Base-by-base conservation (phyloP, 2,329 filamentous ascomycete genomes). In the Botrytis deweyae region DNA sequence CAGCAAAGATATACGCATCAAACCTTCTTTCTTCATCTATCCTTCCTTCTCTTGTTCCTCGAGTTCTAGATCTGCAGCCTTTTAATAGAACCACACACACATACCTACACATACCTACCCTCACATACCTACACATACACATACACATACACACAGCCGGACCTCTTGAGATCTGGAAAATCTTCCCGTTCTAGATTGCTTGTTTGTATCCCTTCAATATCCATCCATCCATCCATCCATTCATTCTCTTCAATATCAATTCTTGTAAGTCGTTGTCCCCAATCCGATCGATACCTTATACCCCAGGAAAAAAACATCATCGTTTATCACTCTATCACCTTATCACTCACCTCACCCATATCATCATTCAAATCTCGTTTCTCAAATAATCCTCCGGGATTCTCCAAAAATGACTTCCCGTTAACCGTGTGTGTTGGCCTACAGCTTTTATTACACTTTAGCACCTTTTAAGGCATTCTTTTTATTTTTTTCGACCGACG, bases 141-240 rank as follows among this genome's bases (percentile, higher is more conserved):
- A 22, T 49, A 49, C 46, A 52, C 46, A 25, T 52, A 52, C 25
- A 42, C 74, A 77, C 52, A 67, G 65, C 65, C 46, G 52, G 22
- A 55, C 42, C 65, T 36, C 46, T 69, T 25, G 14, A 42, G 20
- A 58, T 33, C 49, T 58, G 33, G 66, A 69, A 42, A 63, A 20
- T 22, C 65, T 58, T 42, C 46, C 42, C 38, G 66, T 69, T 69
- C 66, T 69, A 69, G 66, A 69, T 49, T 63, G 61, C 55, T 52
- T 38, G 61, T 58, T 52, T 38, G 49, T 42, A 29, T 58, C 12
- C 49, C 49, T 42, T 42, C 36, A 22, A 25, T 25, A 42, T 33
- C 52, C 9, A 58, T 58, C 49, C 25, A 42, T 33, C 52, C 9
- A 58, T 58, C 49, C 25, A 18, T 58, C 14, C 4, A 33, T 55